Base-by-base conservation (phyloP, 2,329 filamentous ascomycete genomes). In the Botryosphaeria dothidea region DNA sequence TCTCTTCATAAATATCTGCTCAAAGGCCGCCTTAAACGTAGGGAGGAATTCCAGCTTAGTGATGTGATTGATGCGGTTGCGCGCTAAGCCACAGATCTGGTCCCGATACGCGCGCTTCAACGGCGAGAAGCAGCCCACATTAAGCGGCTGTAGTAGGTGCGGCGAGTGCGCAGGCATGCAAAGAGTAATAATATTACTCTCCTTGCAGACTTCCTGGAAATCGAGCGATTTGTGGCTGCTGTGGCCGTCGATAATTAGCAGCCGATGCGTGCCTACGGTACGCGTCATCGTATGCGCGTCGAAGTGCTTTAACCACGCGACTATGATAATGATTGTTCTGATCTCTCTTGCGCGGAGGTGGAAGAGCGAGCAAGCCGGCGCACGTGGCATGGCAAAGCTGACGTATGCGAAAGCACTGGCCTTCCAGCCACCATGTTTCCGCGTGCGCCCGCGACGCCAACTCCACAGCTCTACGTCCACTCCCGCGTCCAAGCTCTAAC, bases 201-300 rank as follows among this genome's bases (percentile, higher is more conserved):
- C 64, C 60, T 67, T 71, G 66, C 68, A 81, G 66, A 71, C 75
- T 31, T 73, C 41, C 48, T 79, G 62, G 65, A 81, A 80, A 65
- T 76, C 66, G 23, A 69, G 64, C 4, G 69, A 76, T 43, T 74
- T 43, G 69, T 80, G 68, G 66, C 72, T 79, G 64, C 68, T 65
- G 70, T 81, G 68, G 54, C 76, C 69, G 69, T 81, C 73, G 36
- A 81, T 67, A 64, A 81, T 72, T 4, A 81, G 69, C 3, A 81
- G 69, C 27, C 70, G 67, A 70, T 77, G 75, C 60, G 13, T 51
- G 7, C 77, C 71, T 31, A 68, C 69, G 63, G 41, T 67, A 34
- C 66, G 67, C 25, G 34, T 48, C 58, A 67, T 71, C 66, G 68
- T 76, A 68, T 75, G 67, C 62, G 69, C 66, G 65, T 77, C 68